A percentile compares a stretch with the other conserved stretches of the same genome.
Evolutionary conservation across 768 basidiomycete species (phyloP).

Genomic region (Serendipita sp.): DNA sequence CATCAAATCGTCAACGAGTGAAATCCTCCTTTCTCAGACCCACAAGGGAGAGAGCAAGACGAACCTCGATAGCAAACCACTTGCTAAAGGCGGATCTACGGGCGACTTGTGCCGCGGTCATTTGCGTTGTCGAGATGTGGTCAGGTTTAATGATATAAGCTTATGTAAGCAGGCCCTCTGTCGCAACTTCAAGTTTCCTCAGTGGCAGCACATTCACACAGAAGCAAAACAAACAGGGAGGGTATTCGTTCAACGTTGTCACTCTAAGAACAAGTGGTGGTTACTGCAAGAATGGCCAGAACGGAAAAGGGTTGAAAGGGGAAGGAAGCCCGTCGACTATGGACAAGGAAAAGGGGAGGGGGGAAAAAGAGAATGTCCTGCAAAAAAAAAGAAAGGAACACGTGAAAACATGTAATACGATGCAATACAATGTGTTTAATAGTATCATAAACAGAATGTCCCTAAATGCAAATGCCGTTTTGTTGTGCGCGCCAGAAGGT

Average conservation of each 20-base stretch:
- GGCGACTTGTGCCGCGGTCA: not conserved
- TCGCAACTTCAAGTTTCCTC: no score
- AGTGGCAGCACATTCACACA: not conserved
- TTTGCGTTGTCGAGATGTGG: not conserved
- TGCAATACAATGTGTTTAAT: not conserved
- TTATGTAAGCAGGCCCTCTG: no score
- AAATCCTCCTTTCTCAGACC: not conserved
- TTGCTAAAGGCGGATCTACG: not conserved
- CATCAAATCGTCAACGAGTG: not conserved
- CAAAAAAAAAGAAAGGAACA: not conserved
- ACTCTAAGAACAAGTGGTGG: not conserved
- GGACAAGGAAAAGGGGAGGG: not conserved
- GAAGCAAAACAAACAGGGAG: not conserved
- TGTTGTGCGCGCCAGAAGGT: not conserved
- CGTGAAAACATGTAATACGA: not conserved
- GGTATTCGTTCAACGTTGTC: conserved; percentile 7
- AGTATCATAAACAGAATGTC: not conserved
- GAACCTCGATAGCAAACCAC: conserved; percentile 5
- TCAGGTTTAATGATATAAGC: not conserved
- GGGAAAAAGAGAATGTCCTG: not conserved
- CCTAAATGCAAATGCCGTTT: not conserved
- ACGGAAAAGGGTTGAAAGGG: not conserved
- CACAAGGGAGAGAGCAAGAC: not conserved
- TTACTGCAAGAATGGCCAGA: not conserved
- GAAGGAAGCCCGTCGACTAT: not conserved